Conservation (phyloP, 1,284 basidiomycete genomes). For the Ceratobasidium sp. region DNA sequence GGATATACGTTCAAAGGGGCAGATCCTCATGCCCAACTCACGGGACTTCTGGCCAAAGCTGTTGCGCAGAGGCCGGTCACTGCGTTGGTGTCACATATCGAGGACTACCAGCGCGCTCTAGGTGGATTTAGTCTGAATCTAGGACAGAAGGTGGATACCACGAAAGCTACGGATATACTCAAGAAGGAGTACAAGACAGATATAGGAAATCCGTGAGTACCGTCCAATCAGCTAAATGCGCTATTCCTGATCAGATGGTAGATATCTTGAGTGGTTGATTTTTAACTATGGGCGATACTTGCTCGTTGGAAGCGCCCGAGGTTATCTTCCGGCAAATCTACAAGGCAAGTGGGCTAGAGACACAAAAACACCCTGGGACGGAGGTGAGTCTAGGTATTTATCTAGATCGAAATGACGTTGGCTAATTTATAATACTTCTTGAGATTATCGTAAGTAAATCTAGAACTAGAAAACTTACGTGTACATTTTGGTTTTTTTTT, state of each 20-base stretch:
- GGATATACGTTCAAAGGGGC: conserved; percentile 73
- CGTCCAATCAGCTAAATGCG: not conserved
- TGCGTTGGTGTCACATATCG: conserved; percentile 60
- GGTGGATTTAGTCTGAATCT: conserved; percentile 69
- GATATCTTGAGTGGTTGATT: conserved; percentile 77
- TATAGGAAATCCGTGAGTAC: conserved; percentile 63
- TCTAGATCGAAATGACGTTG: conserved; percentile 10
- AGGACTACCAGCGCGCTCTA: conserved; percentile 65
- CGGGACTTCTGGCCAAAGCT: conserved; percentile 59
- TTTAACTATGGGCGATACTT: conserved; percentile 83
- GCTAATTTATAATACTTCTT: conserved; percentile 2
- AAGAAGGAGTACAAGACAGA: conserved; percentile 67
- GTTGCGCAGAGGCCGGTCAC: conserved; percentile 50
- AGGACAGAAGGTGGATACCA: conserved; percentile 69
- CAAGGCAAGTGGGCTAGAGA: conserved; percentile 80
- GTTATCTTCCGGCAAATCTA: conserved; percentile 75
- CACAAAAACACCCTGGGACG: conserved; percentile 69
- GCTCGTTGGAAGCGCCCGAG: conserved; percentile 72
- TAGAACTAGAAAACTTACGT: not conserved
- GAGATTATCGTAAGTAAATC: conserved; percentile 71
- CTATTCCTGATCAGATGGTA: not conserved
- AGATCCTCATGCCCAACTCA: conserved; percentile 69
- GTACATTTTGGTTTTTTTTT: not conserved
- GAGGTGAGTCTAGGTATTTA: conserved; percentile 61
- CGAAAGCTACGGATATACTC: conserved; percentile 71